Base-by-base conservation (phyloP, 495 filamentous ascomycete species). In the Xylaria cubensis region DNA sequence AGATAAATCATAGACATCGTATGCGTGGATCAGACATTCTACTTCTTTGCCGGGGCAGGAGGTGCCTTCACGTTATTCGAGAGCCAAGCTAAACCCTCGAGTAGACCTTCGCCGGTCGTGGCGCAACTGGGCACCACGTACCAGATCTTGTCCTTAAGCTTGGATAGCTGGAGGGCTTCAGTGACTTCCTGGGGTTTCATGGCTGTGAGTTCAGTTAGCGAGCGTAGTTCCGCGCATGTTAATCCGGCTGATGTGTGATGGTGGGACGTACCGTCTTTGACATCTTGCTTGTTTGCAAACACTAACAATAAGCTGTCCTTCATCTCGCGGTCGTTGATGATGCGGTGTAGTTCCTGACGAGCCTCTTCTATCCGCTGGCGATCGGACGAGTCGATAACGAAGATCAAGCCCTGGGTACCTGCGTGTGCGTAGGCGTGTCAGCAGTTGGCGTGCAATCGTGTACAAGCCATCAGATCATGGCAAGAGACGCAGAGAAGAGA, bases 211-310 rank as follows among this genome's bases (percentile, higher is more conserved):
- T 48, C 29, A 4, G 39, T 73, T 67, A 74, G 56, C 46, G 53
- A 41, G n/a, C 4, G 15, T 32, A 2, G 10, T 21, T 4, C 9
- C 10, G n/a, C 10, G 34, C 26, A 15, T 56, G 4, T 56, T 12
- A 17, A 21, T 39, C 0, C 5, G 3, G 8, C 3, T 12, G 36
- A 8, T 1, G 36, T 39, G 36, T 39, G 8, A 8, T 39, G 9
- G 15, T 15, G 3, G 58, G 29, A 85, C 90, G 64, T 86, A 98
- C 95, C 93, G 75, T 92, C 93, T 48, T 80, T 81, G 65, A 98
- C 86, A 88, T 98, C 97, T 82, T 98, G 96, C 88, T 98, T 99
- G 83, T 99, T 99, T 32, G 97, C 97, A 81, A 99, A 97, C 39
- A 99, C 96, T 50, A 99, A 83, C 65, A 99, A 83, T 74, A 98